Base-by-base conservation (phyloP, 192 early-diverging fungal genomes). In the Cetraspora pellucida region DNA sequence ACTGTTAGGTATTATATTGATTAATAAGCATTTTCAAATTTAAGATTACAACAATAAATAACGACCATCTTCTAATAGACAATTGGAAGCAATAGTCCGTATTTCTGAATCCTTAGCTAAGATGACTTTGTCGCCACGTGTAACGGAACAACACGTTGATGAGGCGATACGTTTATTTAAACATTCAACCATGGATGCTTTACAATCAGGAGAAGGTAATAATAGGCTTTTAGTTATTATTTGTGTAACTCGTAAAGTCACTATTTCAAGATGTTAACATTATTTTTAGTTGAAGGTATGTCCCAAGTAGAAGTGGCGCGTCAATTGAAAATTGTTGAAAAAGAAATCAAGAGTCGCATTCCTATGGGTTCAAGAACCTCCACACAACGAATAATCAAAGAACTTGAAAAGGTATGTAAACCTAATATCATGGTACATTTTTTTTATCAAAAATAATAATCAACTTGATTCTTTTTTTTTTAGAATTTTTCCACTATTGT, bases 91-190 rank as follows among this genome's bases (percentile, higher is more conserved):
- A 57, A 97, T 99, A 78, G 91, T 99, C 74, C 96, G 98, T 78
- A 95, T 99, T 55, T 92, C 98, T 28, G 98, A 99, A 84, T 93
- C 98, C 16, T 85, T 99, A 61, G 98, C 98, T 72, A 99, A 99
- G 76, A 92, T 98, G 85, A 89, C 90, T 23, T 88, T 99, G 10
- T 90, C 92, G 25, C 90, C 95, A 10, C 85, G 90, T 1, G 97
- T 95, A 19, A 91, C 87, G n/a, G 90, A 92, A 67, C 85, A 89
- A 61, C 95, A 99, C 78, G 96, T 99, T 19, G 95, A 96, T 77
- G 97, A 99, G 82, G 98, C 98, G 13, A 95, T 99, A 54, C 93
- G 96, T 27, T 82, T 99, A 71, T 99, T 99, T 90, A 95, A 97
- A 83, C 90, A 89, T 75, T 97, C 97, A 9, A 99, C 98, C 28